These are phyloP conservation scores for Shiraia bambusicola DNA, from an alignment of 2,329 filamentous ascomycete genomes.

Conservation along the genomic window DNA sequence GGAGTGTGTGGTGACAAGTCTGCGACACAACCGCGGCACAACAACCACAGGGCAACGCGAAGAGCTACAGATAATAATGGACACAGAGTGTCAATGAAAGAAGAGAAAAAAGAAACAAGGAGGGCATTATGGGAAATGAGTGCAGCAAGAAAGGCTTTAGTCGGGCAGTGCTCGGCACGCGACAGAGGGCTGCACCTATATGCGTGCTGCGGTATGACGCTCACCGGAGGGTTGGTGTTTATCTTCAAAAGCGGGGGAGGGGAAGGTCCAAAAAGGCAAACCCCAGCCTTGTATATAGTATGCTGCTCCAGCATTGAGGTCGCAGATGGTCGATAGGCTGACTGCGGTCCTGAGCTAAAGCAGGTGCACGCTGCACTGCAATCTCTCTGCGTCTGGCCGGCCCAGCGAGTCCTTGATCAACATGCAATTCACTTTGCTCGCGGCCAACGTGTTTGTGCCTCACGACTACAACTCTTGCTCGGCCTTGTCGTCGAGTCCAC, in stretches of 20 bases:
- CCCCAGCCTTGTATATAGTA: constrained; percentile 21
- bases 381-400: constrained; percentile 3
- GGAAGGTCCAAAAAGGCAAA: constrained; percentile 15
- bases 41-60: constrained; percentile 9
- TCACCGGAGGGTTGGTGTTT: constrained; percentile 25
- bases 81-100: constrained; percentile 8
- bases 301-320: constrained; percentile 19
- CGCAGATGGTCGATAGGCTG: constrained; percentile 18
- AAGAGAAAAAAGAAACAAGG: constrained; percentile 16
- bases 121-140: constrained; percentile 12
- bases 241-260: constrained; percentile 27
- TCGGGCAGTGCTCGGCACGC: constrained; percentile 28
- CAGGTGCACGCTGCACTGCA: constrained; percentile 15
- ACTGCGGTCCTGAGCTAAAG: constrained; percentile 2
- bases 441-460: too few species aligned
- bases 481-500: too few species aligned
- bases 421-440: background rate
- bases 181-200: constrained; percentile 18
- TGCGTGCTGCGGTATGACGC: constrained; percentile 27
- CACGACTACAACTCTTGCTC: too few species aligned
- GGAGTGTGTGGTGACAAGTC: constrained; percentile 12
- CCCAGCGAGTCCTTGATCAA: constrained; percentile 9
- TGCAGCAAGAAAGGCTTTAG: constrained; percentile 12
- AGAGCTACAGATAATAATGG: background rate
- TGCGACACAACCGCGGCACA: constrained; percentile 20